Conservation (phyloP, 2,329 filamentous ascomycete species). For the Pleomassaria siparia region DNA sequence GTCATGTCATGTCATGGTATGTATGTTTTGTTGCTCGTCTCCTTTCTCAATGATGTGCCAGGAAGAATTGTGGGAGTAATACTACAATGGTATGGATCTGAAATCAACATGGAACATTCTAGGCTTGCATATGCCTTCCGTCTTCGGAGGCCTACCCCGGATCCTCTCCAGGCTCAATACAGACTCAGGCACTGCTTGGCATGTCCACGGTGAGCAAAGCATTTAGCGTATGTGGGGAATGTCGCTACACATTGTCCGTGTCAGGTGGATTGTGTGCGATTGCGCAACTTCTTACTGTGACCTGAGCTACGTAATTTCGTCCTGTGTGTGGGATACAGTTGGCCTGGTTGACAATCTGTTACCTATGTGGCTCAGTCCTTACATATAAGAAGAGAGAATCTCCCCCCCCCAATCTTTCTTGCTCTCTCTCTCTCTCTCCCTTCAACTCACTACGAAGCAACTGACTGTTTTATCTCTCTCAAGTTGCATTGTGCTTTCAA, state of each 20-base stretch:
- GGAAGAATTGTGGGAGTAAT: not conserved
- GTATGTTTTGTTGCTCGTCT: too few relatives aligned
- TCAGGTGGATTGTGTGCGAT: conserved; percentile 37
- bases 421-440: not conserved
- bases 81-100: conserved; percentile 3
- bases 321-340: not conserved
- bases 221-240: conserved; percentile 9
- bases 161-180: not conserved
- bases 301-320: conserved; percentile 1
- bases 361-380: not conserved
- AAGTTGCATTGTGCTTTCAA: too few relatives aligned
- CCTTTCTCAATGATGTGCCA: not conserved
- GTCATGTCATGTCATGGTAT: too few relatives aligned
- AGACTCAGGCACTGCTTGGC: too few relatives aligned
- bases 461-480: not conserved
- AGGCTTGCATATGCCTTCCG: conserved; percentile 1
- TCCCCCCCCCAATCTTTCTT: not conserved
- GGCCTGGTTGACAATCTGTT: not conserved
- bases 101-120: conserved; percentile 1
- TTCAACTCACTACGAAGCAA: conserved; percentile 1
- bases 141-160: conserved; percentile 3
- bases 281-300: conserved; percentile 27
- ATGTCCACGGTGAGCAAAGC: not conserved
- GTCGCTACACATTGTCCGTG: conserved; percentile 4
- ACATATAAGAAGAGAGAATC: not conserved